Percentiles rank a stretch among this genome's conserved stretches.
Evolutionary conservation across 1,284 basidiomycete genomes (phyloP).

Genomic region (Agaricales sp.): DNA sequence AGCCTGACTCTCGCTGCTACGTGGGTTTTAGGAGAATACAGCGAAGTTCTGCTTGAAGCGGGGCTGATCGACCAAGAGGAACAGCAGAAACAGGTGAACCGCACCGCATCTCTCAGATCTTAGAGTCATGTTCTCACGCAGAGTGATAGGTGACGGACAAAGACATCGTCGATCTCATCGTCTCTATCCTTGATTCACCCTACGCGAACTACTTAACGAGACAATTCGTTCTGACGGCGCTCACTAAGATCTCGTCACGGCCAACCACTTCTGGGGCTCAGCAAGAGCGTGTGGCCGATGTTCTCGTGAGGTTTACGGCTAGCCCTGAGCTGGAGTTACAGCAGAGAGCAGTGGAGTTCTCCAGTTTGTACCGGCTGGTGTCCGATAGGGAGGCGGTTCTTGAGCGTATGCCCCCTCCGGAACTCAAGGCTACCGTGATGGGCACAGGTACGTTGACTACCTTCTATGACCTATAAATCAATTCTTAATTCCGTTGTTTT

Average conservation of each 20-base stretch:
- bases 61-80: constrained; percentile 83
- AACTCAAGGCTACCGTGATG: constrained; percentile 90
- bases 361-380: constrained; percentile 66
- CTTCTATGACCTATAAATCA: constrained; percentile 3
- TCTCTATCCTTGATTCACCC: constrained; percentile 87
- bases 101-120: constrained; percentile 1
- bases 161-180: constrained; percentile 79
- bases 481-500: constrained; percentile 5
- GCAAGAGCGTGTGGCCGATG: constrained; percentile 66
- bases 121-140: constrained; percentile 2
- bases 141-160: constrained; percentile 58
- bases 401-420: constrained; percentile 97
- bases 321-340: constrained; percentile 93
- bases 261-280: constrained; percentile 53
- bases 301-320: constrained; percentile 72
- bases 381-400: constrained; percentile 84
- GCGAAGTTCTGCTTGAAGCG: constrained; percentile 81
- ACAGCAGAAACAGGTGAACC: constrained; percentile 53
- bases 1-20: constrained; percentile 88
- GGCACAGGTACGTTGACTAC: constrained; percentile 57
- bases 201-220: constrained; percentile 88
- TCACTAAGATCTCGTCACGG: constrained; percentile 87
- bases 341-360: constrained; percentile 93
- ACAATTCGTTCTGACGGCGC: constrained; percentile 85
- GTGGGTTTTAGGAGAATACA: constrained; percentile 97